phyloP scores from a whole-genome alignment of 495 filamentous ascomycete genomes.

The Hypomontagnella monticulosa region DNA sequence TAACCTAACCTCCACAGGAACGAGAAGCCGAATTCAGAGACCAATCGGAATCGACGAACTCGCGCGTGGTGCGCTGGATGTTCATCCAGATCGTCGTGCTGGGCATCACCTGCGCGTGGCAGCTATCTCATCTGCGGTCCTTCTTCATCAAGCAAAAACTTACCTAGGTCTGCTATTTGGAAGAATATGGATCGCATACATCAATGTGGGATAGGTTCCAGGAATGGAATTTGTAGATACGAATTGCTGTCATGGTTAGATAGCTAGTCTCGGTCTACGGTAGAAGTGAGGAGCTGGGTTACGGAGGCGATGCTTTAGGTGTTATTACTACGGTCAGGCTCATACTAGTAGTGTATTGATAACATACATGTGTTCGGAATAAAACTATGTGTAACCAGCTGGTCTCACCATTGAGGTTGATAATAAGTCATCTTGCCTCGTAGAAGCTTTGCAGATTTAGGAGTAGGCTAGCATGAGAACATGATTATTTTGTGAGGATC shows the following conservation, averaged over 20 bases:
- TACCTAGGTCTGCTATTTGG: constrained; percentile 62
- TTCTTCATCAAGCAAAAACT: constrained; percentile 99
- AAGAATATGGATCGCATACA: too few species aligned
- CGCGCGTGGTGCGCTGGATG: constrained; percentile 92
- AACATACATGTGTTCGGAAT: neutral
- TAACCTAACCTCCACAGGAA: constrained; percentile 66
- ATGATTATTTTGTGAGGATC: constrained; percentile 3
- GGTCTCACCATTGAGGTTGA: too few species aligned
- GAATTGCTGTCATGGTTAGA: constrained; percentile 1
- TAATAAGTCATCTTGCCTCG: too few species aligned
- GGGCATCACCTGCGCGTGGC: constrained; percentile 94
- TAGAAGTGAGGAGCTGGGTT: constrained; percentile 7
- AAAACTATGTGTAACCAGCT: neutral
- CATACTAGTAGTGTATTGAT: constrained; percentile 4
- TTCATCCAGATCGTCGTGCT: constrained; percentile 89
- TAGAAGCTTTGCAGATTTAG: neutral
- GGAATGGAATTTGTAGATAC: neutral
- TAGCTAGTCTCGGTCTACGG: neutral
- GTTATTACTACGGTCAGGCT: neutral
- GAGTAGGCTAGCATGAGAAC: constrained; percentile 14
- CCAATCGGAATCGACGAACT: constrained; percentile 93
- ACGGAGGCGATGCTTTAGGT: neutral
- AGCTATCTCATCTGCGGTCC: constrained; percentile 89
- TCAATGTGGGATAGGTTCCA: neutral
- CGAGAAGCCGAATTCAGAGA: constrained; percentile 98